Conservation (phyloP, 2,329 filamentous ascomycete species). For the Diaporthe sp. region DNA sequence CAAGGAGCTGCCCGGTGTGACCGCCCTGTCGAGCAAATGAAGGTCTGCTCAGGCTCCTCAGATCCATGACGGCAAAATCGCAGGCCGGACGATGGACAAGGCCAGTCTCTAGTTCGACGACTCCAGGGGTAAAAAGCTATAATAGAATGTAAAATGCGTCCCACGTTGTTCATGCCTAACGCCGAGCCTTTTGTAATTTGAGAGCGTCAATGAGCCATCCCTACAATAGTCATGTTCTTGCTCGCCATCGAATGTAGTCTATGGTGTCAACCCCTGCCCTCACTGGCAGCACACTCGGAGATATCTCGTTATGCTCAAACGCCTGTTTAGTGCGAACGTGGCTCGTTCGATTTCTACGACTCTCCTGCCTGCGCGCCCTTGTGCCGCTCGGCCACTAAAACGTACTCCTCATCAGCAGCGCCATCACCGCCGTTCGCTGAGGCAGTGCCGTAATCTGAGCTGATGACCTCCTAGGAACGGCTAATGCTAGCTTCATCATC, state of each 20-base stretch:
- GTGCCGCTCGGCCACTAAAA: background rate
- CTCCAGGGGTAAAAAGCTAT: slow-evolving; percentile 6
- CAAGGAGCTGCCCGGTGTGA: slow-evolving; percentile 95
- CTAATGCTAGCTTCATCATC: background rate
- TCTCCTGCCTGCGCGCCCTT: background rate
- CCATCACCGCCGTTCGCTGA: background rate
- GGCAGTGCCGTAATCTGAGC: background rate
- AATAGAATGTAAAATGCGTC: slow-evolving; percentile 32
- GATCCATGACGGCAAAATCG: slow-evolving; percentile 42
- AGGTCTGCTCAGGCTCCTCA: slow-evolving; percentile 34
- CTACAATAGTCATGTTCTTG: background rate
- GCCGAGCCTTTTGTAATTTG: background rate
- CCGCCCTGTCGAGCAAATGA: slow-evolving; percentile 85
- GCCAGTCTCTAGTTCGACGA: slow-evolving; percentile 47
- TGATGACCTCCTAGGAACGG: slow-evolving; percentile 2
- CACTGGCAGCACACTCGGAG: background rate
- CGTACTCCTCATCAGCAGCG: background rate
- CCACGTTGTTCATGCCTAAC: slow-evolving; percentile 2
- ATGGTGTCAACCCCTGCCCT: background rate
- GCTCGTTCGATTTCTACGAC: background rate
- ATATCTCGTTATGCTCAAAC: too few species aligned
- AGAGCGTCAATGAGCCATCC: background rate
- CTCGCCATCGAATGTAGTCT: slow-evolving; percentile 28
- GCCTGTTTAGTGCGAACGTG: background rate
- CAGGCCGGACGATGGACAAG: slow-evolving; percentile 43